Evolutionary conservation across 345 rosid species (phyloP).

Genomic region (Acer campestre): DNA sequence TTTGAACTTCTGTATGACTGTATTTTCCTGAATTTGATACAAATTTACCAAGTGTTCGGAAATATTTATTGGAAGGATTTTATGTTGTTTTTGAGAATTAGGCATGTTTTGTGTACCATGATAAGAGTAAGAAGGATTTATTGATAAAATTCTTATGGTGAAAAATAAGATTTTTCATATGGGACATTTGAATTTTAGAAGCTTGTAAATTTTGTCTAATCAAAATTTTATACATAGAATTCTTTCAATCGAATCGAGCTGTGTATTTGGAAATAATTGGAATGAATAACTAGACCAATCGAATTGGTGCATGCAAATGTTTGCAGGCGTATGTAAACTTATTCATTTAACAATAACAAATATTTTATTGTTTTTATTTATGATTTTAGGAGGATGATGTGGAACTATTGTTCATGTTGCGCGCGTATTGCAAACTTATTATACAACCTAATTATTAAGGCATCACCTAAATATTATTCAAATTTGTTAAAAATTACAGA

Average conservation of each 20-base stretch:
- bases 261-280: background rate
- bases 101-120: background rate
- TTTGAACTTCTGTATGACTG: background rate
- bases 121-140: background rate
- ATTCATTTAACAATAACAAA: too few species aligned
- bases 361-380: too few species aligned
- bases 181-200: background rate
- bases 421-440: too few species aligned
- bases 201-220: background rate
- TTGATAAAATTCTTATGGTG: background rate
- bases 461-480: too few species aligned
- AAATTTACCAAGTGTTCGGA: background rate
- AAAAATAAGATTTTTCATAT: background rate
- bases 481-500: too few species aligned
- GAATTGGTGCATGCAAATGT: background rate
- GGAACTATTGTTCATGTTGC: background rate
- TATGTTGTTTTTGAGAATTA: conserved; percentile 2
- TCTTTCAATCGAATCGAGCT: background rate
- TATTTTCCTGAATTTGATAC: background rate
- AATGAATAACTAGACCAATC: background rate
- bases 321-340: background rate
- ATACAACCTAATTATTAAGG: too few species aligned
- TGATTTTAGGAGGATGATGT: background rate
- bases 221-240: background rate
- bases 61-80: background rate